phyloP scores from a whole-genome alignment of 1,284 basidiomycete genomes.

The Marasmius sp. region DNA sequence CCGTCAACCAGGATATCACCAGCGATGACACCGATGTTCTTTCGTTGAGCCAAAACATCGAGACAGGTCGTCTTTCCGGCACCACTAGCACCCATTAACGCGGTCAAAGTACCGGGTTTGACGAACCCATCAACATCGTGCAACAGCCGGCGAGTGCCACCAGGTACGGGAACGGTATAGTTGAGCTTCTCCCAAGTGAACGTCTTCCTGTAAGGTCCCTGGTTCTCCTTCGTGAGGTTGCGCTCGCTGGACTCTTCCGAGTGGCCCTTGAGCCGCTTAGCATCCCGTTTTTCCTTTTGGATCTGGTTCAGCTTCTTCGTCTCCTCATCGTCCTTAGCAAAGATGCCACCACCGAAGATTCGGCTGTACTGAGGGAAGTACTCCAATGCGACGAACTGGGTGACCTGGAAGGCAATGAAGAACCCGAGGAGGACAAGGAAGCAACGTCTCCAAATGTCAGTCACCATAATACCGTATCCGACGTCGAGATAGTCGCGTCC shows the following conservation, averaged over 20 bases:
- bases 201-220: conserved; percentile 41
- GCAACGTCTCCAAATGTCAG: conserved; percentile 63
- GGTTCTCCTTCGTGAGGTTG: conserved; percentile 25
- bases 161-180: conserved; percentile 75
- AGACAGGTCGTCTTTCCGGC: conserved; percentile 82
- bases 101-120: conserved; percentile 82
- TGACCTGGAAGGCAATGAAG: conserved; percentile 66
- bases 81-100: conserved; percentile 81
- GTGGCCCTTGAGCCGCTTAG: conserved; percentile 9
- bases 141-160: conserved; percentile 69
- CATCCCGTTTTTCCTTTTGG: conserved; percentile 54
- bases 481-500: conserved; percentile 62
- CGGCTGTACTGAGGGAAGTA: conserved; percentile 57
- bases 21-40: conserved; percentile 81
- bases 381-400: conserved; percentile 62
- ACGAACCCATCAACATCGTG: conserved; percentile 90
- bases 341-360: conserved; percentile 56
- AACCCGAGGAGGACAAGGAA: conserved; percentile 60
- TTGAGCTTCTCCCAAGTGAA: conserved; percentile 75
- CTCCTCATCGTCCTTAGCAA: conserved; percentile 71
- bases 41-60: conserved; percentile 87
- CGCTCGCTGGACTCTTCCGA: conserved; percentile 24
- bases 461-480: conserved; percentile 48
- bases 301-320: conserved; percentile 63
- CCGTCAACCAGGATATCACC: conserved; percentile 86